Base-by-base conservation (phyloP, 2,329 filamentous ascomycete species). In the Calonectria pseudoreteaudii region DNA sequence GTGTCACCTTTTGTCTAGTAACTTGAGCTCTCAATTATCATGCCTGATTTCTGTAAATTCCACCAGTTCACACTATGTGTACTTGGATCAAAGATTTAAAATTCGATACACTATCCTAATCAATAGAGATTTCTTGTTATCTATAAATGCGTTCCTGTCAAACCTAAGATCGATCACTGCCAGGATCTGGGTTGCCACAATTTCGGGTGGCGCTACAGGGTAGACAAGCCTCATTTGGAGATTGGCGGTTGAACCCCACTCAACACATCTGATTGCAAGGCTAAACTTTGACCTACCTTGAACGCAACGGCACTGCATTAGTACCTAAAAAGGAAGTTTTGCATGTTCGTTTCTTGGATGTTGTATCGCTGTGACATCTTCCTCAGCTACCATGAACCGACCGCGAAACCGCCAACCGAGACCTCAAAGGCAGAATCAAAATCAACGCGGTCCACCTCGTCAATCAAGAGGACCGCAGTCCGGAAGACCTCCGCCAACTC, bases 341-440 rank as follows among this genome's bases (percentile, higher is more conserved):
- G 14, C 13, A 18, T 60, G 34, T 38, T 47, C 44, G 14, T 16
- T 16, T 31, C 38, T 64, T 60, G 26, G 30, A 53, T 49, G 64
- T 18, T 4, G 10, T 11, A 18, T 23, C 23, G 20, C 26, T 3
- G 26, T 13, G 4, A 18, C 36, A 38, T 23, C 18, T 68, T 14
- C 49, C 72, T 49, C 18, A 47, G 5, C 6, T 38, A 71, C 60
- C 1, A 85, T 85, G 82, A 78, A 85, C 67, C 78, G 81, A 13
- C 81, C 83, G 26, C 79, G 81, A 23, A 84, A 85, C 56, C 80
- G 79, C 20, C 84, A 85, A 66, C 80, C 80, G 50, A 80, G 80
- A 1, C 76, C 80, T 7, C 75, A 75, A 44, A 77, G 80, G 30
- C 76, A 80, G 41, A 76, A 75, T 38, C 72, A 76, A 26, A 72